Evolutionary conservation across 1,139 yeast species (phyloP), one percentile per base, ranked within the genome.

Genomic region (Entelexis paramagnoliae): DNA sequence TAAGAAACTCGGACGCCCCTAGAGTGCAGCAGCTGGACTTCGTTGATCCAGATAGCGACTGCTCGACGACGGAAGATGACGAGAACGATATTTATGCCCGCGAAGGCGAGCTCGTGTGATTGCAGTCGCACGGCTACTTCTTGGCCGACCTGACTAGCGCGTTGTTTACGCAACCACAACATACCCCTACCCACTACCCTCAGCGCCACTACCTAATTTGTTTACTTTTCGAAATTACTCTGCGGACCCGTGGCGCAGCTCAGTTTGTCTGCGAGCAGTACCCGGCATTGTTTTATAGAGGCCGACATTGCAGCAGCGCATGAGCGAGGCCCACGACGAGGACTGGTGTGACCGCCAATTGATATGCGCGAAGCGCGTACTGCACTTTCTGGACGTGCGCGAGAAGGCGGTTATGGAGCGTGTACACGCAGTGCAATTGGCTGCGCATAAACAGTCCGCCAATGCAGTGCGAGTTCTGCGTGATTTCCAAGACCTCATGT

Each of bases 261-360:
- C 11, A 28, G 10, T 10, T 28, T 7, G 14, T 13, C 30, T 4
- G 1, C 3, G 14, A n/a, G 11, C n/a, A n/a, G n/a, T n/a, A n/a
- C n/a, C n/a, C n/a, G n/a, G n/a, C n/a, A n/a, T n/a, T n/a, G n/a
- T n/a, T n/a, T n/a, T n/a, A n/a, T n/a, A n/a, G n/a, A n/a, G n/a
- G n/a, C n/a, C n/a, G n/a, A n/a, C n/a, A n/a, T n/a, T n/a, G n/a
- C n/a, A n/a, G n/a, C n/a, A n/a, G n/a, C n/a, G n/a, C n/a, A 30
- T 44, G 38, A 40, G 30, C 28, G 24, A 24, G 9, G 9, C 20
- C 14, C 34, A 45, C 9, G 24, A 26, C 7, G 45, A 47, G 33
- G 33, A 24, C 8, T 42, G 46, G 46, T 47, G 50, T 13, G 43
- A 47, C 20, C 19, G 22, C n/a, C 36, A 47, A 19, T 16, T 47